Conservation (phyloP, 352 stramenopile species). For the Phytophthora nicotianae region DNA sequence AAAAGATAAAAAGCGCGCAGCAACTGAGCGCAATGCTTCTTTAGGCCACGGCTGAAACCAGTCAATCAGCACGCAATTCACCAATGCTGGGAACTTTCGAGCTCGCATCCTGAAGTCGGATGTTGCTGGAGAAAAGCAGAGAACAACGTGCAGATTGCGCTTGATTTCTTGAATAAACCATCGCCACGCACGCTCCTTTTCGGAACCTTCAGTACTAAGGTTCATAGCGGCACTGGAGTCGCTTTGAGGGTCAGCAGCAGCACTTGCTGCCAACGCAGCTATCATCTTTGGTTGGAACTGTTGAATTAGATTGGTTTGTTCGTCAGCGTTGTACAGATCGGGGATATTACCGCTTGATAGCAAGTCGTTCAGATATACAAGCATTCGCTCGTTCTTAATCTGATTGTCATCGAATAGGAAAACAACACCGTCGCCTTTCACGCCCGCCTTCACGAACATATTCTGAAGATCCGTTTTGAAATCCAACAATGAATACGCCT, state of each 20-base stretch:
- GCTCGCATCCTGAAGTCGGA: slow-evolving; percentile 88
- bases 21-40: slow-evolving; percentile 92
- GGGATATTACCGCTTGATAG: slow-evolving; percentile 92
- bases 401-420: slow-evolving; percentile 94
- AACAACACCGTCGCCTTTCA: slow-evolving; percentile 93
- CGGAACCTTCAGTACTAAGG: slow-evolving; percentile 36
- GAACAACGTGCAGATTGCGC: slow-evolving; percentile 93
- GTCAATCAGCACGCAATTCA: slow-evolving; percentile 95
- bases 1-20: slow-evolving; percentile 74
- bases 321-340: slow-evolving; percentile 92
- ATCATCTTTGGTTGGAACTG: slow-evolving; percentile 88
- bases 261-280: slow-evolving; percentile 45
- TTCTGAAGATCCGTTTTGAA: slow-evolving; percentile 95
- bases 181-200: slow-evolving; percentile 93
- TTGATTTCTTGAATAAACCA: slow-evolving; percentile 93
- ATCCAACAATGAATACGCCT: slow-evolving; percentile 91
- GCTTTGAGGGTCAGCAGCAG: slow-evolving; percentile 7
- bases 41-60: slow-evolving; percentile 94
- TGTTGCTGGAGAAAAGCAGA: slow-evolving; percentile 95
- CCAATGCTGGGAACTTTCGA: slow-evolving; percentile 93
- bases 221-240: slow-evolving; percentile 11
- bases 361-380: slow-evolving; percentile 95
- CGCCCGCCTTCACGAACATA: slow-evolving; percentile 89
- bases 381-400: slow-evolving; percentile 95
- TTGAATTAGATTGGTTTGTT: slow-evolving; percentile 91